Conservation (phyloP, 148 eudicot genomes). For the Suaeda aralocaspica region DNA sequence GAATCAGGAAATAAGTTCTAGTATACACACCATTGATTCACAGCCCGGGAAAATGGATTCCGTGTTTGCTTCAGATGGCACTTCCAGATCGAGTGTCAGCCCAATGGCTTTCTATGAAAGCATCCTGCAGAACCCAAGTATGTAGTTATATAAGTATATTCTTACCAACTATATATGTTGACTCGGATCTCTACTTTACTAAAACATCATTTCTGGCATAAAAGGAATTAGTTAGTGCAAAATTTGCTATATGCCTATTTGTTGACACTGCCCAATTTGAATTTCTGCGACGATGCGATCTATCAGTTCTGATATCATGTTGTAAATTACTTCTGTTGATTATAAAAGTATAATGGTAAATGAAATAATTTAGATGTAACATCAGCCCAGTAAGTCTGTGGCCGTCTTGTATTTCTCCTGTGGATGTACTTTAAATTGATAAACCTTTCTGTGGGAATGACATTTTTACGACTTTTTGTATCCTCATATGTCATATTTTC, state of each 20-base stretch:
- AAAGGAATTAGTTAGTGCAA: neutral
- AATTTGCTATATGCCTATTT: neutral
- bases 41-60: conserved; percentile 49
- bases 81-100: conserved; percentile 47
- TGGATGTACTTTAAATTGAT: neutral
- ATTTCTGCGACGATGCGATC: neutral
- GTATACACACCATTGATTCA: conserved; percentile 42
- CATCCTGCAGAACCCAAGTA: conserved; percentile 70
- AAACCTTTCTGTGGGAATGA: neutral
- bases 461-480: neutral
- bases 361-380: neutral
- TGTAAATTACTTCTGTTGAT: neutral
- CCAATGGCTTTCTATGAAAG: conserved; percentile 61
- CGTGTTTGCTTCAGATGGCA: conserved; percentile 43
- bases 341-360: neutral
- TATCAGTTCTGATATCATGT: neutral
- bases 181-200: neutral
- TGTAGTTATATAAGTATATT: conserved; percentile 22
- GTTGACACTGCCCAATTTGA: neutral
- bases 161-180: neutral
- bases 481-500: neutral
- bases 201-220: neutral
- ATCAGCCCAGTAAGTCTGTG: neutral
- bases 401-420: neutral
- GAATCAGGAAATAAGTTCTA: conserved; percentile 55